Conservation (phyloP, 305 asterid species). For the Solanum hybrid region DNA sequence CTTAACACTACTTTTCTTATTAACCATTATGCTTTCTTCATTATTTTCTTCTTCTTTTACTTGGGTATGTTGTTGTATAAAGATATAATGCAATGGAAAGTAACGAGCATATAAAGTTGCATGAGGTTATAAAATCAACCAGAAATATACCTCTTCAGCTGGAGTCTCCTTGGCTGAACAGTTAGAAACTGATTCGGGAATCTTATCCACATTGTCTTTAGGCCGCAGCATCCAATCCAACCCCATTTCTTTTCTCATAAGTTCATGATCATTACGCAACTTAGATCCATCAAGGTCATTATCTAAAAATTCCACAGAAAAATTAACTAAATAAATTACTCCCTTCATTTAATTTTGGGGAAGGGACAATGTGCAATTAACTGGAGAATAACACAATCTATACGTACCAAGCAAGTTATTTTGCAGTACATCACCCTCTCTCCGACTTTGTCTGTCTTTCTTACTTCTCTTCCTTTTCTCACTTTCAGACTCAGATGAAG, state of each 20-base stretch:
- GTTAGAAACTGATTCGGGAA: constrained; percentile 21
- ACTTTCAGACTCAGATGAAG: constrained; percentile 30
- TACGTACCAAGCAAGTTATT: constrained; percentile 21
- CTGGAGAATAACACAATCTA: neutral
- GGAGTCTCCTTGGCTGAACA: constrained; percentile 40
- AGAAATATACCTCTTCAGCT: constrained; percentile 45
- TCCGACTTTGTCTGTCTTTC: constrained; percentile 16
- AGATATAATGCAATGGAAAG: neutral
- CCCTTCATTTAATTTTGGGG: neutral
- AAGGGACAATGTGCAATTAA: neutral
- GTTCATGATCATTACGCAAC: constrained; percentile 17
- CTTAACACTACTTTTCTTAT: neutral
- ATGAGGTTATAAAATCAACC: neutral
- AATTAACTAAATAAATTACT: neutral
- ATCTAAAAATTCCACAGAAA: constrained; percentile 19
- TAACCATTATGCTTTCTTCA: neutral
- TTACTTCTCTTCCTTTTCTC: constrained; percentile 6
- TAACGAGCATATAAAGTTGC: neutral
- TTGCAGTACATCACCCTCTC: constrained; percentile 8
- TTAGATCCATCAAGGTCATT: constrained; percentile 27
- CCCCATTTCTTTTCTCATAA: constrained; percentile 73
- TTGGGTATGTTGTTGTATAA: neutral
- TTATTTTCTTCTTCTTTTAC: neutral
- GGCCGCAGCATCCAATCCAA: constrained; percentile 95
- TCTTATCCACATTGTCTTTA: constrained; percentile 33